These are phyloP conservation scores for Ogataea neopini DNA, from an alignment of 805 yeast genomes.

Conservation along the genomic window DNA sequence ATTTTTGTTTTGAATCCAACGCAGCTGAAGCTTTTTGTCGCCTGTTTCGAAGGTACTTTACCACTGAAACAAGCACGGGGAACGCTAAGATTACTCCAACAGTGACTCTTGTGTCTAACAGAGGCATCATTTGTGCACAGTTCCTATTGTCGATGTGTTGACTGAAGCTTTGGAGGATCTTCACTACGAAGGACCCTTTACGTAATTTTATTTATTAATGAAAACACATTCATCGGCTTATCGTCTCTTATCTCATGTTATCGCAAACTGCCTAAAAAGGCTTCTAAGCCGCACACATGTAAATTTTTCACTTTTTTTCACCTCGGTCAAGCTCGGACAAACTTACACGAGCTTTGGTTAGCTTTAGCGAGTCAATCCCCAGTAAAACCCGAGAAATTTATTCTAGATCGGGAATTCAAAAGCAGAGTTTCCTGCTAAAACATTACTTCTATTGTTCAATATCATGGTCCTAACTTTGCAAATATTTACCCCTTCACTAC, in stretches of 20 bases:
- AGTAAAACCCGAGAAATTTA: too few species aligned
- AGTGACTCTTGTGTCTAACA: constrained; percentile 6
- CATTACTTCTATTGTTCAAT: too few species aligned
- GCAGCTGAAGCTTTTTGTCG: neutral
- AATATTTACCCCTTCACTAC: neutral
- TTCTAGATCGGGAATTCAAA: too few species aligned
- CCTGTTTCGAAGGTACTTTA: constrained; percentile 3
- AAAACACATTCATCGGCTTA: neutral
- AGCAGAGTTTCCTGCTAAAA: too few species aligned
- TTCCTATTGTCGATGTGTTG: neutral
- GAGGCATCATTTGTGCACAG: neutral
- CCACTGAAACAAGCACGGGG: constrained; percentile 12
- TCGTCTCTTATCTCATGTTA: neutral
- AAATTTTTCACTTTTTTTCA: neutral
- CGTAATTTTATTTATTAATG: neutral
- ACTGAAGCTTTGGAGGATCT: neutral
- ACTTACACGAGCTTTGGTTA: too few species aligned
- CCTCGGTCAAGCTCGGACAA: neutral
- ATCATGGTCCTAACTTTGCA: too few species aligned
- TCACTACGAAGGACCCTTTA: neutral
- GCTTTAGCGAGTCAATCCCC: too few species aligned
- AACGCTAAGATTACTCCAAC: constrained; percentile 15
- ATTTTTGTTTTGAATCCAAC: neutral
- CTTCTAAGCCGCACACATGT: neutral
- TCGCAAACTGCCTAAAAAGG: constrained; percentile 5